Evolutionary conservation across 768 basidiomycete genomes (phyloP), one percentile per base, ranked within the genome.

Genomic region (Leucosporidium scottii): DNA sequence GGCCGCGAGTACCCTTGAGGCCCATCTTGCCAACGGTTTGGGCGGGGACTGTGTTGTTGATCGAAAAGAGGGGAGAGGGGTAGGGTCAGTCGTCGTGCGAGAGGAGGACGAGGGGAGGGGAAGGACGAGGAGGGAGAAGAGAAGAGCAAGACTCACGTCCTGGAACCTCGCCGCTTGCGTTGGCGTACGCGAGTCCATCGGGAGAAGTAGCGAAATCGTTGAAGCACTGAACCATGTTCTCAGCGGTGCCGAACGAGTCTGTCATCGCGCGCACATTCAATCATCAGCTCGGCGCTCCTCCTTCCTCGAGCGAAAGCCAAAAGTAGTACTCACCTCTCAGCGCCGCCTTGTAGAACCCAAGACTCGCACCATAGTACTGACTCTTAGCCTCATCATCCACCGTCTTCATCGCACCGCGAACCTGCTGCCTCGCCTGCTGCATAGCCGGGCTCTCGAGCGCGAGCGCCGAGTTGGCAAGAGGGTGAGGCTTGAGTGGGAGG

Each of bases 321-420:
- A 61, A 8, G 44, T 62, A n/a, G n/a, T n/a, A 69, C 49, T 61
- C 71, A 78, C 81, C 39, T 23, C 61, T 50, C 59, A 78, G 55
- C 57, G 76, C 77, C 6, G 78, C 75, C 25, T 83, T 82, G 75
- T 85, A 86, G 75, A 84, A 86, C 18, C 85, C 85, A 53, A 86
- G 75, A 79, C 80, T 84, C 31, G 84, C 81, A 39, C 80, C 78
- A 72, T 86, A 87, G 1, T 82, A 82, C 71, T 83, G 80, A 0
- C 77, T 78, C 73, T 85, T 86, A 17, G 75, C 70, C 28, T 82
- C 78, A 20, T 71, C 73, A 15, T 78, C 77, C 1, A 85, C 80
- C 0, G 61, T 34, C 36, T 55, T 66, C 56, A 84, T 71, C 12
- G 78, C 78, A 2, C 57, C 3, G 21, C 72, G 61, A 21, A 82